Percentiles rank a stretch among this genome's conserved stretches.
These are phyloP conservation scores for Aspergillus bertholletiae DNA, from an alignment of 495 filamentous ascomycete genomes.

Conservation along the genomic window DNA sequence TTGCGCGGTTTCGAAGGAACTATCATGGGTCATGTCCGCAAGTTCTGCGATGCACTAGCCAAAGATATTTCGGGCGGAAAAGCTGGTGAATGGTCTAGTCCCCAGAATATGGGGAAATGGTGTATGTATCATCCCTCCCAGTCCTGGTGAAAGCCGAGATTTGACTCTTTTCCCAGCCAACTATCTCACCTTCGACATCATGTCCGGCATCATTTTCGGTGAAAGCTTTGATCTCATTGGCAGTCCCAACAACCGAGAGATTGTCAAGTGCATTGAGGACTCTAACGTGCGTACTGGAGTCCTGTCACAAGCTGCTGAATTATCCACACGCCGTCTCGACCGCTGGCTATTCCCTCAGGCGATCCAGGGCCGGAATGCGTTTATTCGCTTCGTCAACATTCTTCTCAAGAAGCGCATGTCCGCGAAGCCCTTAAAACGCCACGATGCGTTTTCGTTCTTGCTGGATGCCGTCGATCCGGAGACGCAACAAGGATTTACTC, in stretches of 20 bases:
- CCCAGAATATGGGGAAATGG: slow-evolving; percentile 30
- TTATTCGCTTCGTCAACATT: slow-evolving; percentile 33
- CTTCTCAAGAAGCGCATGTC: slow-evolving; percentile 37
- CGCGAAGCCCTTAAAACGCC: not conserved
- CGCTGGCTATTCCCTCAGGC: not conserved
- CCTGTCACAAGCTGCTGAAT: not conserved
- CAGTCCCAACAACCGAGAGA: not conserved
- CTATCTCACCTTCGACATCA: slow-evolving; percentile 11
- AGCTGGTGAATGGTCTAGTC: slow-evolving; percentile 9
- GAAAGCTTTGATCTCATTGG: slow-evolving; percentile 1
- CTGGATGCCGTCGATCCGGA: slow-evolving; percentile 57
- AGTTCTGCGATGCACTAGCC: not conserved
- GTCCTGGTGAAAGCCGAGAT: not conserved
- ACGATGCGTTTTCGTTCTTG: slow-evolving; percentile 62
- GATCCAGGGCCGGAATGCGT: slow-evolving; percentile 13
- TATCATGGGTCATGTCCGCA: not conserved
- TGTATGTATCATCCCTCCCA: slow-evolving; percentile 12
- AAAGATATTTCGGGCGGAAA: not conserved
- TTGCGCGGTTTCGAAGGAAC: slow-evolving; percentile 24
- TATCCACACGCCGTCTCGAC: not conserved
- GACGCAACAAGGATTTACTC: slow-evolving; percentile 53
- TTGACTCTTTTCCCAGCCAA: not conserved
- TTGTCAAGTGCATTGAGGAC: not conserved
- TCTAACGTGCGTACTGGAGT: not conserved
- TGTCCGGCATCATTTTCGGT: slow-evolving; percentile 8